phyloP scores from a whole-genome alignment of 768 basidiomycete genomes.

The Trametes gibbosa region DNA sequence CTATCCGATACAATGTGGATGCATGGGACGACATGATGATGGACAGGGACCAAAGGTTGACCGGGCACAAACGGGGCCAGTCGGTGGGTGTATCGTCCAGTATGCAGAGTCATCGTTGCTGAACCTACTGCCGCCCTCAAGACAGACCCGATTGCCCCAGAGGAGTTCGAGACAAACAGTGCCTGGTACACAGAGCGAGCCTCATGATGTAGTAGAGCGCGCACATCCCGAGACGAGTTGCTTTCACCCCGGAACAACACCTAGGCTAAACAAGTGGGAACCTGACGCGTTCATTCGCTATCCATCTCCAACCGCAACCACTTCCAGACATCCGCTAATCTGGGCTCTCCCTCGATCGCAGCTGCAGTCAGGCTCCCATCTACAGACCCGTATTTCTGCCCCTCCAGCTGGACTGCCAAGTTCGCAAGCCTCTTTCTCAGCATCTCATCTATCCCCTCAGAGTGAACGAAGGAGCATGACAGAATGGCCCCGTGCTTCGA shows the following conservation, averaged over 20 bases:
- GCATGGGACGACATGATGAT: constrained; percentile 97
- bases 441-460: constrained; percentile 11
- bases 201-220: constrained; percentile 15
- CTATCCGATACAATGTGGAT: constrained; percentile 72
- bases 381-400: constrained; percentile 40
- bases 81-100: constrained; percentile 51
- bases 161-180: constrained; percentile 69
- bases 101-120: neutral
- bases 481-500: constrained; percentile 69
- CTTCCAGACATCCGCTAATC: constrained; percentile 27
- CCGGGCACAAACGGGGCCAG: constrained; percentile 85
- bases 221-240: neutral
- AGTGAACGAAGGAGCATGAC: constrained; percentile 38
- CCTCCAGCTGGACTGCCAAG: constrained; percentile 30
- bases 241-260: neutral
- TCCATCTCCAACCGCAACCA: constrained; percentile 34
- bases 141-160: constrained; percentile 68
- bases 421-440: constrained; percentile 22
- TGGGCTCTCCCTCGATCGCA: neutral
- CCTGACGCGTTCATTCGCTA: constrained; percentile 11
- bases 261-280: neutral
- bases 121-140: constrained; percentile 26
- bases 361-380: constrained; percentile 23
- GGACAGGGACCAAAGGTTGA: constrained; percentile 83
- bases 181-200: constrained; percentile 67